phyloP scores from a whole-genome alignment of 2,329 filamentous ascomycete genomes.

The Exophiala sp. region DNA sequence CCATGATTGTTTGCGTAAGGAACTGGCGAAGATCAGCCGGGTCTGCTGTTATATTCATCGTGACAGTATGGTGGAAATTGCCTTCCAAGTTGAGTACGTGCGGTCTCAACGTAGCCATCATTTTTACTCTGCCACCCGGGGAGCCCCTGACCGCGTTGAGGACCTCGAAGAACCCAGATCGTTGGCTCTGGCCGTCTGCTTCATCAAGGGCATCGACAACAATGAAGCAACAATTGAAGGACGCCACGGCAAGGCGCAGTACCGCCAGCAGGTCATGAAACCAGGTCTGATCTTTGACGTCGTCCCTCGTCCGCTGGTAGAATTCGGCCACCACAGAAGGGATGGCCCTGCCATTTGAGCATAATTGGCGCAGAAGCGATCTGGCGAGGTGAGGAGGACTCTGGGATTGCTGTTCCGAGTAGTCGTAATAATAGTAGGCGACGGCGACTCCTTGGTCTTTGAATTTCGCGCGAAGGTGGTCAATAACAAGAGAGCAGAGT shows the following conservation, averaged over 20 bases:
- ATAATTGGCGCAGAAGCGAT: conserved; percentile 30
- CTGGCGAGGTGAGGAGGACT: conserved; percentile 24
- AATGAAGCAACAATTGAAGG: conserved; percentile 25
- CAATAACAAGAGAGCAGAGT: conserved; percentile 28
- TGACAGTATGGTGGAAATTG: conserved; percentile 16
- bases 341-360: conserved; percentile 16
- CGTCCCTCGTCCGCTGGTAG: conserved; percentile 26
- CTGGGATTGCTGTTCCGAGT: conserved; percentile 30
- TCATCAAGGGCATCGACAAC: conserved; percentile 32
- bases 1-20: conserved; percentile 26
- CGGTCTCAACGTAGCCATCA: conserved; percentile 27
- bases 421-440: conserved; percentile 33
- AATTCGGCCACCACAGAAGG: conserved; percentile 28
- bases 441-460: conserved; percentile 21
- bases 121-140: conserved; percentile 9
- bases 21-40: conserved; percentile 27
- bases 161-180: conserved; percentile 22
- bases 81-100: conserved; percentile 15
- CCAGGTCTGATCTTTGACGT: conserved; percentile 24
- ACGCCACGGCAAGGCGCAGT: conserved; percentile 21
- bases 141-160: conserved; percentile 20
- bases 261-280: conserved; percentile 25
- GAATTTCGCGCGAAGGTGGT: conserved; percentile 22
- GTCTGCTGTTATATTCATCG: conserved; percentile 22
- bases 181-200: conserved; percentile 23